phyloP scores from a whole-genome alignment of 2,329 filamentous ascomycete genomes.

The Endoconidiophora laricicola region DNA sequence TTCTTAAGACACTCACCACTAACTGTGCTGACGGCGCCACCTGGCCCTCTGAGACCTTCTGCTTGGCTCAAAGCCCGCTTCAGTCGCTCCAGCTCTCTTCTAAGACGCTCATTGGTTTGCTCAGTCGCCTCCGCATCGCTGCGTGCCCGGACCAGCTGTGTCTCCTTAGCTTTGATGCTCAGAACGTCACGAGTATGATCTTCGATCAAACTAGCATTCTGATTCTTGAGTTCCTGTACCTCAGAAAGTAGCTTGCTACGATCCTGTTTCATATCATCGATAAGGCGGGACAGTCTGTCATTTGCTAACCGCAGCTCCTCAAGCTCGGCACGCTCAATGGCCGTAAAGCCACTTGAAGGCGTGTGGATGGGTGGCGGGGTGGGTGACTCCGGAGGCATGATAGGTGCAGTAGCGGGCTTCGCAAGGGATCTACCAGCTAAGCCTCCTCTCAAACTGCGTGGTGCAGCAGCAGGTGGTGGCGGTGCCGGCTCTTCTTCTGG shows the following conservation, averaged over 20 bases:
- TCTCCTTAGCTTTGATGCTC: constrained; percentile 96
- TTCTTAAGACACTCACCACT: constrained; percentile 15
- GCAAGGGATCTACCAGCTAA: constrained; percentile 73
- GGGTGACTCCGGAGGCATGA: constrained; percentile 32
- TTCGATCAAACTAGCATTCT: constrained; percentile 92
- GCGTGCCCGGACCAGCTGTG: constrained; percentile 79
- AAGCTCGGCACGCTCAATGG: constrained; percentile 79
- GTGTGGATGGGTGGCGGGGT: constrained; percentile 35
- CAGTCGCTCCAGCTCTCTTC: constrained; percentile 77
- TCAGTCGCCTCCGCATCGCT: constrained; percentile 83
- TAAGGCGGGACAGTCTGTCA: constrained; percentile 56
- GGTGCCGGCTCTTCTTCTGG: constrained; percentile 32
- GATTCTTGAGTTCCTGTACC: constrained; percentile 86
- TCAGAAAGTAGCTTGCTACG: constrained; percentile 68
- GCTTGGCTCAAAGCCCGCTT: constrained; percentile 66
- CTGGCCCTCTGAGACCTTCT: constrained; percentile 28
- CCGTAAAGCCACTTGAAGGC: constrained; percentile 38
- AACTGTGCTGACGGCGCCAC: constrained; percentile 15
- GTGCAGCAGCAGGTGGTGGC: constrained; percentile 42
- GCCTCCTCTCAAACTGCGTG: constrained; percentile 56
- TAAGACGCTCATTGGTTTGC: constrained; percentile 65
- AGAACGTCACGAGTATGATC: constrained; percentile 91
- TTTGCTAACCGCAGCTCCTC: constrained; percentile 76
- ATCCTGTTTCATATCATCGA: constrained; percentile 69
- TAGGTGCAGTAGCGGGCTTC: constrained; percentile 45